Evolutionary conservation across 805 yeast genomes (phyloP), one percentile per base, ranked within the genome.

Genomic region (Scheffersomyces stipitis): DNA sequence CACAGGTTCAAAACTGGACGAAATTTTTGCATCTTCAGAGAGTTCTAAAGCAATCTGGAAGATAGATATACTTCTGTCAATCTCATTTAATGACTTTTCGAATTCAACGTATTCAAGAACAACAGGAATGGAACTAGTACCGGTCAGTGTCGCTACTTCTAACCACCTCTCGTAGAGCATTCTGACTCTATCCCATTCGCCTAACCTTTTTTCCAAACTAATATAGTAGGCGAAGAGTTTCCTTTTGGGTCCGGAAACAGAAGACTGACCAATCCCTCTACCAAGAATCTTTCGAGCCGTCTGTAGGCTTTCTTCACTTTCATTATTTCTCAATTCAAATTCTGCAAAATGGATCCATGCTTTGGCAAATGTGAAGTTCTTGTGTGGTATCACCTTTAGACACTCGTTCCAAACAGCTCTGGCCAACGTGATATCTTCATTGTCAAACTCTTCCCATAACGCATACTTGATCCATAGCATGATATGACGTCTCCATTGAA

Each of bases 131-230:
- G 51, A 33, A 4, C 37, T 35, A 12, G 28, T 29, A 4, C 15
- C 34, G 12, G 18, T 26, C n/a, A 44, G 16, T 18, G 52, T 16
- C 18, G 57, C 44, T 9, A 52, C 20, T 45, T 78, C 82, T n/a
- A 86, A 44, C 63, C 75, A 76, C 51, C 78, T 81, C 45, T 81
- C 86, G 54, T 79, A 88, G 3, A 93, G 52, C 54, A 66, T 79
- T 22, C 98, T 64, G 5, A 83, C 89, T 24, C 96, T 62, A 42
- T 84, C 95, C 69, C 85, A 85, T 49, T 89, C 93, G 26, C 84
- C 85, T 31, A 90, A 56, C 36, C 69, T 64, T 26, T 65, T 66
- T 54, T 91, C 97, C 24, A 89, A 45, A 1, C 62, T 66, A 31
- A 91, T 81, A 59, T 93, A 93, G 41, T 69, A 69, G 42, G 64